Percentiles rank a stretch among this genome's conserved stretches.
Conservation (phyloP, 192 early-diverging fungal species). For the Endogone sp. region DNA sequence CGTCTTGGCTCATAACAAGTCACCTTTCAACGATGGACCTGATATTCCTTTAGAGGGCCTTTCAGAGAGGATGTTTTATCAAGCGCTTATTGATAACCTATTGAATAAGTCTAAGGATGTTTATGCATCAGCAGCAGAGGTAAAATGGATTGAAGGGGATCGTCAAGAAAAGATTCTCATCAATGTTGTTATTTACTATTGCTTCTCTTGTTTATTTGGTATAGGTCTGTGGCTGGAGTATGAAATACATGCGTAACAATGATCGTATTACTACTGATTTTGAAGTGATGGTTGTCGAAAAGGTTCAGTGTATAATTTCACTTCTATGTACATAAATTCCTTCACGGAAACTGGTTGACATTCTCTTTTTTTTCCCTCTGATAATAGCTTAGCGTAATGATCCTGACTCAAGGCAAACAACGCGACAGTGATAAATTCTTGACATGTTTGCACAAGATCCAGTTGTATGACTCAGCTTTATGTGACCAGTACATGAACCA, state of each 20-base stretch:
- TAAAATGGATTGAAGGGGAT: too few relatives aligned
- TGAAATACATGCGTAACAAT: slow-evolving; percentile 35
- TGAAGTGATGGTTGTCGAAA: slow-evolving; percentile 1
- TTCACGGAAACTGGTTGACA: too few relatives aligned
- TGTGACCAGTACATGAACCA: slow-evolving; percentile 30
- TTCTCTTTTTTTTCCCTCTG: too few relatives aligned
- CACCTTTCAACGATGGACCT: slow-evolving; percentile 36
- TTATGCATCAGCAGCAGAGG: slow-evolving; percentile 55
- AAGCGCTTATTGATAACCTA: slow-evolving; percentile 39
- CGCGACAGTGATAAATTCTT: slow-evolving; percentile 21
- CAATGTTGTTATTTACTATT: too few relatives aligned
- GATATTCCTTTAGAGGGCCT: slow-evolving; percentile 33
- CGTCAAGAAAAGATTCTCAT: too few relatives aligned
- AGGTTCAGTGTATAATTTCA: too few relatives aligned
- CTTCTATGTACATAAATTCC: too few relatives aligned
- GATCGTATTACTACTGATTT: slow-evolving; percentile 11
- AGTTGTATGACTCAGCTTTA: slow-evolving; percentile 31
- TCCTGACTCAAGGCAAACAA: neutral
- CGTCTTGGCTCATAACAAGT: slow-evolving; percentile 48
- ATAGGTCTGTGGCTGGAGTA: slow-evolving; percentile 27
- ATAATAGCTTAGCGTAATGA: slow-evolving; percentile 2
- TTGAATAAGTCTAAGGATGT: slow-evolving; percentile 27
- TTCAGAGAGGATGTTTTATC: slow-evolving; percentile 36
- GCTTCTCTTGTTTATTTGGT: neutral
- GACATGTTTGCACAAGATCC: slow-evolving; percentile 37